A percentile compares a stretch with the other conserved stretches of the same genome.
These are phyloP conservation scores for Fusarium neocosmosporiellum DNA, from an alignment of 2,329 filamentous ascomycete species.

Conservation along the genomic window DNA sequence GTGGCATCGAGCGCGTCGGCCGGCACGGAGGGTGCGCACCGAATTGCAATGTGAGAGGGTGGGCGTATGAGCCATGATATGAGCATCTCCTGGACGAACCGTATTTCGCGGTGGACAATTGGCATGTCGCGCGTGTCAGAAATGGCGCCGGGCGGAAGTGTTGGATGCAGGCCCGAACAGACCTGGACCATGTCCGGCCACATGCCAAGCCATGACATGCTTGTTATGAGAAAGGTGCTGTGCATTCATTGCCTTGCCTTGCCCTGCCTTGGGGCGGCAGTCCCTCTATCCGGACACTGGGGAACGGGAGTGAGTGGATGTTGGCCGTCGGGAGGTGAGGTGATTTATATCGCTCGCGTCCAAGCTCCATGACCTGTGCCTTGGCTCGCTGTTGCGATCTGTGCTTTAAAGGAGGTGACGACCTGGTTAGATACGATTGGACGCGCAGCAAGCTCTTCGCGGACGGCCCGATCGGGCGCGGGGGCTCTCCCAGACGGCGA, in stretches of 20 bases:
- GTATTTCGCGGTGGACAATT: constrained; percentile 12
- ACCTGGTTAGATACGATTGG: neutral
- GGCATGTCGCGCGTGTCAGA: constrained; percentile 14
- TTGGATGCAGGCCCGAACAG: constrained; percentile 24
- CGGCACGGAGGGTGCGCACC: constrained; percentile 15
- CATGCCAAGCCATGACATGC: constrained; percentile 2
- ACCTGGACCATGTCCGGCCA: constrained; percentile 33
- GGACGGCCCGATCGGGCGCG: constrained; percentile 1
- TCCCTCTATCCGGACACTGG: constrained; percentile 11
- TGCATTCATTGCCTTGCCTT: neutral
- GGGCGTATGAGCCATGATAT: neutral
- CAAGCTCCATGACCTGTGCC: neutral
- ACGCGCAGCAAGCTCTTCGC: neutral
- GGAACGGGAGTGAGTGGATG: neutral
- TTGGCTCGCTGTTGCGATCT: neutral
- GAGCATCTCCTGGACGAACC: constrained; percentile 1
- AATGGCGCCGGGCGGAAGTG: constrained; percentile 22
- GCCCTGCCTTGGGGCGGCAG: neutral
- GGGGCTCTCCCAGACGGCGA: neutral
- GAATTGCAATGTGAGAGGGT: constrained; percentile 14
- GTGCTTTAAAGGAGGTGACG: neutral
- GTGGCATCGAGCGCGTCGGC: constrained; percentile 16
- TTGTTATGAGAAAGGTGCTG: neutral
- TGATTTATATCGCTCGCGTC: constrained; percentile 13
- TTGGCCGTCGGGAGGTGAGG: neutral